These are phyloP conservation scores for Erysimum cheiranthoides DNA, from an alignment of 345 rosid genomes.

Conservation along the genomic window DNA sequence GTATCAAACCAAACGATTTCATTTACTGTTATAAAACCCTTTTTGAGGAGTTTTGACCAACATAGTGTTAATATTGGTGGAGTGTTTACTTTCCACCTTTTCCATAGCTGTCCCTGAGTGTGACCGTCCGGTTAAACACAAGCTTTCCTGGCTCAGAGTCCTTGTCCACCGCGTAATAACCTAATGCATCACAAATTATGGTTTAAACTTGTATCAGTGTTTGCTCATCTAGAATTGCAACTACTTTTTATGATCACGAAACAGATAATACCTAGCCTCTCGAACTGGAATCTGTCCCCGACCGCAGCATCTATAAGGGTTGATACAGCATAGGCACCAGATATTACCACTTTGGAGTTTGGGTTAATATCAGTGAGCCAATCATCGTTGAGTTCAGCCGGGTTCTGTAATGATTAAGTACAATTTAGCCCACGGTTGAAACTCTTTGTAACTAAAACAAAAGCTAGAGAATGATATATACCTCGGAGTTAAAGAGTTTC, in stretches of 20 bases:
- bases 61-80: conserved; percentile 6
- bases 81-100: conserved; percentile 57
- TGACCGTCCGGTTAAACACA: conserved; percentile 86
- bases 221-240: neutral
- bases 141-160: conserved; percentile 77
- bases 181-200: conserved; percentile 51
- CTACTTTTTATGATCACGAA: neutral
- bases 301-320: conserved; percentile 61
- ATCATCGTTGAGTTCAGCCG: conserved; percentile 69
- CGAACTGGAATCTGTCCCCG: conserved; percentile 85
- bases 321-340: conserved; percentile 69
- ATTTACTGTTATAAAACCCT: conserved; percentile 19
- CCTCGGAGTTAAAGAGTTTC: conserved; percentile 88
- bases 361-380: conserved; percentile 87
- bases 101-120: conserved; percentile 61
- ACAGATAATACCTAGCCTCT: conserved; percentile 74
- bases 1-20: conserved; percentile 26
- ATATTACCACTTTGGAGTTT: conserved; percentile 65
- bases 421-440: neutral
- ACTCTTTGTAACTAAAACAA: neutral
- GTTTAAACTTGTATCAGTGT: neutral
- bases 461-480: conserved; percentile 31
- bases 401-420: conserved; percentile 59
- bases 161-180: conserved; percentile 79
- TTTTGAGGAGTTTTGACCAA: conserved; percentile 1